A percentile compares a stretch with the other conserved stretches of the same genome.
Evolutionary conservation across 2,329 filamentous ascomycete species (phyloP).

Genomic region (Ciborinia camelliae): DNA sequence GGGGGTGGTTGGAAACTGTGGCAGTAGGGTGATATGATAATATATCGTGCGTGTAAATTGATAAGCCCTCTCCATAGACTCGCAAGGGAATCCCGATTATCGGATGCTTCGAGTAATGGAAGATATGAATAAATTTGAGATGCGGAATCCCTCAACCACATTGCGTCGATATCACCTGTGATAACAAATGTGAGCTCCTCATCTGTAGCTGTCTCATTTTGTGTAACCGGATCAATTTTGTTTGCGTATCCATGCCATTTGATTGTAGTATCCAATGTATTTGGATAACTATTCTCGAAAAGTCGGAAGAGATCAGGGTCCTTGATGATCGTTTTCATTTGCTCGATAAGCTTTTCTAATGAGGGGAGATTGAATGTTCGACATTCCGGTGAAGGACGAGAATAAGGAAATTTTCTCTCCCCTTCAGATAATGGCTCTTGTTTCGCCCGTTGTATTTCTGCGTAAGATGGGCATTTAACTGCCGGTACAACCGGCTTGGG

Average conservation of each 20-base stretch:
- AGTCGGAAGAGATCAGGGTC: conserved; percentile 72
- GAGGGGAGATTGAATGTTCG: conserved; percentile 75
- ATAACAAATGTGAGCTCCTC: conserved; percentile 62
- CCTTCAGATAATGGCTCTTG: conserved; percentile 46
- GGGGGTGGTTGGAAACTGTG: conserved; percentile 85
- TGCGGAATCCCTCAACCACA: conserved; percentile 86
- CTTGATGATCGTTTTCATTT: conserved; percentile 65
- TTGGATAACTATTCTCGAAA: conserved; percentile 71
- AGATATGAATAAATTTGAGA: conserved; percentile 70
- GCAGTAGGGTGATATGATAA: conserved; percentile 74
- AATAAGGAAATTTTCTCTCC: conserved; percentile 70
- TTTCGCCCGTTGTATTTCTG: conserved; percentile 26
- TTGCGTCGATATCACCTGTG: conserved; percentile 67
- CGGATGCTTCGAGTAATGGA: conserved; percentile 55
- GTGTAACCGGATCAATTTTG: conserved; percentile 40
- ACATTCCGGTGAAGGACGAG: conserved; percentile 71
- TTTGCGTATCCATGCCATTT: conserved; percentile 61
- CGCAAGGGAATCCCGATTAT: conserved; percentile 56
- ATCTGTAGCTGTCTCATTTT: conserved; percentile 39
- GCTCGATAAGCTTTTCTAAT: conserved; percentile 71
- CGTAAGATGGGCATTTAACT: conserved; percentile 21
- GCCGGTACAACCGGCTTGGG: neutral
- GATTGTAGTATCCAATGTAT: conserved; percentile 71
- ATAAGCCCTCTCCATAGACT: conserved; percentile 67
- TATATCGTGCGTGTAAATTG: conserved; percentile 66